These are phyloP conservation scores for Scutellaria galericulata DNA, from an alignment of 257 asterid species.

Conservation along the genomic window DNA sequence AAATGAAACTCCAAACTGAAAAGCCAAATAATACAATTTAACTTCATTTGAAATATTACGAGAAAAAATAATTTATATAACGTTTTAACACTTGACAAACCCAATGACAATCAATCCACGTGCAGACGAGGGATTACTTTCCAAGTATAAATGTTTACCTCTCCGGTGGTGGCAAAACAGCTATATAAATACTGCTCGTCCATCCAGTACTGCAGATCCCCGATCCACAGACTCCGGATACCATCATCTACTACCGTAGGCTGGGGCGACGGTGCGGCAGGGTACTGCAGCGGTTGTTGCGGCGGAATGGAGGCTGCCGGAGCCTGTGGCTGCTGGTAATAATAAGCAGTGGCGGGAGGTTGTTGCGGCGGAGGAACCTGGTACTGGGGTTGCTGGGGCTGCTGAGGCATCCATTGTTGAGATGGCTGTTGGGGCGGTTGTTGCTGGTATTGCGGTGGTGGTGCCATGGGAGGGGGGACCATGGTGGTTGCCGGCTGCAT, in stretches of 20 bases:
- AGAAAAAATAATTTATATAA: neutral
- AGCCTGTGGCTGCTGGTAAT: conserved; percentile 63
- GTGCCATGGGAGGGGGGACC: conserved; percentile 66
- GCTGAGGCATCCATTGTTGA: conserved; percentile 72
- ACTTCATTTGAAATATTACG: neutral
- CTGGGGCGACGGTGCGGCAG: conserved; percentile 41
- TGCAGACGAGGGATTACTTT: neutral
- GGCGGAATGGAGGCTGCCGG: conserved; percentile 46
- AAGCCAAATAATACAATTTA: neutral
- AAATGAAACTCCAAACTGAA: neutral
- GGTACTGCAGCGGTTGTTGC: conserved; percentile 53
- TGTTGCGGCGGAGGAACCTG: conserved; percentile 70
- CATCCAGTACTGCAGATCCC: conserved; percentile 97
- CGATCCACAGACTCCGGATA: conserved; percentile 89
- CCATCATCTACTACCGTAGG: conserved; percentile 61
- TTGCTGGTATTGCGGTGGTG: conserved; percentile 61
- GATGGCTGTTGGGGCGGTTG: conserved; percentile 56
- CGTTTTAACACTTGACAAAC: neutral
- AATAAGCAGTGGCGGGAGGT: conserved; percentile 59
- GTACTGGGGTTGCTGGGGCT: conserved; percentile 58
- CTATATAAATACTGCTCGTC: conserved; percentile 67
- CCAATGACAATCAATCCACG: neutral
- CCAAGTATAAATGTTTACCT: conserved; percentile 48
- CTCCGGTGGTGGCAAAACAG: conserved; percentile 70
- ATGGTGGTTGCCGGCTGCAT: conserved; percentile 71